A percentile compares a stretch with the other conserved stretches of the same genome.
These are phyloP conservation scores for Candida bentonensis DNA, from an alignment of 805 yeast species.

Conservation along the genomic window DNA sequence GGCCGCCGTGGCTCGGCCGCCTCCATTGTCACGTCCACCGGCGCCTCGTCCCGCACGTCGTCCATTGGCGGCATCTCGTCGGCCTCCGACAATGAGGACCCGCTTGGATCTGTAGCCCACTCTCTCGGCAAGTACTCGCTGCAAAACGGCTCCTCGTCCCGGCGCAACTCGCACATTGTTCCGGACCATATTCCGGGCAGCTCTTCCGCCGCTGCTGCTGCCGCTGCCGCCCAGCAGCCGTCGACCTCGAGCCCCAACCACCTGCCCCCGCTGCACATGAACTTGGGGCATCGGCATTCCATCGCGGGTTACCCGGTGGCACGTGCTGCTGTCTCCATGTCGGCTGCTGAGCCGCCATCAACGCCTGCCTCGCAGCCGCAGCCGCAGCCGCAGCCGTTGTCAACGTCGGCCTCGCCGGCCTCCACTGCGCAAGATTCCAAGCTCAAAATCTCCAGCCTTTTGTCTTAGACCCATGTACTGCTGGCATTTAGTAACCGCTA, in stretches of 20 bases:
- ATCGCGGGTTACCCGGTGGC: not conserved
- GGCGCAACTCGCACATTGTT: conserved; percentile 11
- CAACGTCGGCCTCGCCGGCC: not conserved
- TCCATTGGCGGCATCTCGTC: conserved; percentile 15
- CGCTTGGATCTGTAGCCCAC: conserved; percentile 10
- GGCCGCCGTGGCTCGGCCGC: conserved; percentile 10
- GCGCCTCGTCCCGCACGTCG: conserved; percentile 11
- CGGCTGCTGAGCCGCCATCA: not conserved
- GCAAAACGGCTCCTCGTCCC: conserved; percentile 8
- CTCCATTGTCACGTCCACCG: conserved; percentile 6
- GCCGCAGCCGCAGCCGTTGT: not conserved
- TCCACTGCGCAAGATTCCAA: too few species aligned
- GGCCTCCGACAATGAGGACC: conserved; percentile 16
- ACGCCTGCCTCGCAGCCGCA: not conserved
- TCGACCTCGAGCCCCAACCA: not conserved
- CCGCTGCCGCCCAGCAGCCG: not conserved
- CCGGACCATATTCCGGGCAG: conserved; percentile 3
- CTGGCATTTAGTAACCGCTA: too few species aligned
- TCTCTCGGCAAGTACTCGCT: conserved; percentile 15
- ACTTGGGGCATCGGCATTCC: not conserved
- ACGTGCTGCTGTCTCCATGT: not conserved
- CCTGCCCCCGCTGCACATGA: not conserved
- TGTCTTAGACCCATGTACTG: too few species aligned
- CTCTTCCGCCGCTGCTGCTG: not conserved
- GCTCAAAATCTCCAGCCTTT: too few species aligned